These are phyloP conservation scores for Hyphopichia burtonii DNA, from an alignment of 1,139 yeast genomes.

Conservation along the genomic window DNA sequence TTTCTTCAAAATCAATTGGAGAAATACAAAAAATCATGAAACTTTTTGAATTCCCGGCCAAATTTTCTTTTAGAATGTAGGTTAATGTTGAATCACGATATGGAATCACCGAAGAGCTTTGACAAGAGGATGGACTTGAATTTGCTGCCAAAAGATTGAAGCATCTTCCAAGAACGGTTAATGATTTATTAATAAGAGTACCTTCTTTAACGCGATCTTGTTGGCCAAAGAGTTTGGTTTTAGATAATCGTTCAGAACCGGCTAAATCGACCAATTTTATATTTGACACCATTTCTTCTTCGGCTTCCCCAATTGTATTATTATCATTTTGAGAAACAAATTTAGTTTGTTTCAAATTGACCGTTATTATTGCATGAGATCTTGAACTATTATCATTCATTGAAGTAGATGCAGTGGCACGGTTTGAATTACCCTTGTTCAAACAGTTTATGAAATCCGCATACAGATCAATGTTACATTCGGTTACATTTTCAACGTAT, in stretches of 20 bases:
- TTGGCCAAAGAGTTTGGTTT: slow-evolving; percentile 63
- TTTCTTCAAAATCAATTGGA: slow-evolving; percentile 74
- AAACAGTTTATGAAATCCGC: slow-evolving; percentile 46
- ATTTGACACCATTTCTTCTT: slow-evolving; percentile 54
- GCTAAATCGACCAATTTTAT: slow-evolving; percentile 77
- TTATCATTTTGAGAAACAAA: slow-evolving; percentile 19
- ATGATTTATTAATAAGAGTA: slow-evolving; percentile 67
- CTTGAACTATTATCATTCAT: slow-evolving; percentile 71
- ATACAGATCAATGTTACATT: slow-evolving; percentile 42
- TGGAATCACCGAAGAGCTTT: slow-evolving; percentile 42
- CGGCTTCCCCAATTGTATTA: slow-evolving; percentile 45
- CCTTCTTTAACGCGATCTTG: slow-evolving; percentile 69
- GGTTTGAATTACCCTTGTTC: slow-evolving; percentile 44
- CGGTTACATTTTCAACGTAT: slow-evolving; percentile 63
- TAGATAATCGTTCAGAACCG: slow-evolving; percentile 70
- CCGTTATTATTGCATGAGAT: slow-evolving; percentile 75
- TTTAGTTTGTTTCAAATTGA: slow-evolving; percentile 58
- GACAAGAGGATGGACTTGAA: slow-evolving; percentile 11
- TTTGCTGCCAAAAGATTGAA: slow-evolving; percentile 53
- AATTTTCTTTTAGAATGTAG: slow-evolving; percentile 67
- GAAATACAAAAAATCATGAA: slow-evolving; percentile 76
- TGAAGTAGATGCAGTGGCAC: slow-evolving; percentile 69
- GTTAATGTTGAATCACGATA: slow-evolving; percentile 74
- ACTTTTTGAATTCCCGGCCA: slow-evolving; percentile 75
- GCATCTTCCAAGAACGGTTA: slow-evolving; percentile 75